These are phyloP conservation scores for Lithohypha guttulata DNA, from an alignment of 2,329 filamentous ascomycete genomes.

Conservation along the genomic window DNA sequence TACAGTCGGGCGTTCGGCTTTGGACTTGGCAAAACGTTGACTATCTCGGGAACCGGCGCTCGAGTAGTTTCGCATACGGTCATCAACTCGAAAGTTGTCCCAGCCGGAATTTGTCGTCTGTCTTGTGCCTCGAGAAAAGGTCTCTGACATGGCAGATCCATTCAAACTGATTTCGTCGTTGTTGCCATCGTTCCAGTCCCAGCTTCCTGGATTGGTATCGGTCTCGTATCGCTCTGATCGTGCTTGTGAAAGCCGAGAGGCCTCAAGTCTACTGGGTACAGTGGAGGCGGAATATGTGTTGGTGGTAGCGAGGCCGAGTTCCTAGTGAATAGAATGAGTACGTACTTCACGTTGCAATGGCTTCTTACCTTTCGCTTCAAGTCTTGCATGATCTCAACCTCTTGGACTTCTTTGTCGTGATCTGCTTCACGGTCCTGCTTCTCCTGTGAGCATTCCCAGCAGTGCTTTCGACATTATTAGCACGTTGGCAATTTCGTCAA, in stretches of 20 bases:
- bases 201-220: constrained; percentile 2
- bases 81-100: not conserved
- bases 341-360: too few species aligned
- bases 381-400: constrained; percentile 23
- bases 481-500: not conserved
- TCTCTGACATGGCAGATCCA: not conserved
- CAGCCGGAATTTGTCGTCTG: constrained; percentile 1
- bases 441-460: constrained; percentile 30
- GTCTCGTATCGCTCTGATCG: constrained; percentile 1
- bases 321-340: too few species aligned
- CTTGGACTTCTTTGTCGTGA: constrained; percentile 21
- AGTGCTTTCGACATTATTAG: constrained; percentile 28
- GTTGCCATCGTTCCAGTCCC: constrained; percentile 4
- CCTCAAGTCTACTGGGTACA: not conserved
- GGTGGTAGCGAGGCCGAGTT: too few species aligned
- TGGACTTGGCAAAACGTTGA: constrained; percentile 6
- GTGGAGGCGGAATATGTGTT: too few species aligned
- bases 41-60: not conserved
- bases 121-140: not conserved
- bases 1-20: not conserved
- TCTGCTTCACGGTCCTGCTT: constrained; percentile 26
- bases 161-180: constrained; percentile 3
- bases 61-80: not conserved
- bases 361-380: constrained; percentile 5
- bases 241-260: not conserved